Percentiles rank a stretch among this genome's conserved stretches.
Evolutionary conservation across 2,329 filamentous ascomycete species (phyloP).

Genomic region (Nigrospora oryzae): DNA sequence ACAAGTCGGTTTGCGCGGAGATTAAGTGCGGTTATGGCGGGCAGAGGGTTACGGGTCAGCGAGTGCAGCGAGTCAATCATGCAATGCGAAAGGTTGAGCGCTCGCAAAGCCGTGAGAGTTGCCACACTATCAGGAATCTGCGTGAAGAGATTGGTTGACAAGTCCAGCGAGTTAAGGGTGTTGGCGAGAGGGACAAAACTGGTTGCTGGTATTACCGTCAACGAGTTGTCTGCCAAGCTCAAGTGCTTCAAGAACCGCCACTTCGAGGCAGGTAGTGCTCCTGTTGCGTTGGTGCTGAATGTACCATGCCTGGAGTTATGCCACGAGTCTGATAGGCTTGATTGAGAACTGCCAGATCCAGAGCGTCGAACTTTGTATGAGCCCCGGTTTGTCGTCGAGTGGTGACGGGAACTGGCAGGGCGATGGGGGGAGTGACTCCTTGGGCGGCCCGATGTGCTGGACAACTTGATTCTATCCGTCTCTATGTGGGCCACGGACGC

Average conservation of each 20-base stretch:
- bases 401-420: conserved; percentile 66
- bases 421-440: conserved; percentile 77
- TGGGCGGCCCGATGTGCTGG: conserved; percentile 40
- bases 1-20: conserved; percentile 80
- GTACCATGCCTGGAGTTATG: conserved; percentile 62
- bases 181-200: conserved; percentile 78
- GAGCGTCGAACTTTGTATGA: conserved; percentile 75
- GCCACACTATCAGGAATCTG: conserved; percentile 89
- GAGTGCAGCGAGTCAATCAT: conserved; percentile 96
- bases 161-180: conserved; percentile 82
- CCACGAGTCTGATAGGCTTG: conserved; percentile 60
- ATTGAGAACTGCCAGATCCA: conserved; percentile 87
- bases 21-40: conserved; percentile 89
- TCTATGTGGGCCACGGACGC: conserved; percentile 38
- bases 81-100: conserved; percentile 89
- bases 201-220: conserved; percentile 68
- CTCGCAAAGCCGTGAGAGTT: conserved; percentile 76
- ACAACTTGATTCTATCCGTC: conserved; percentile 36
- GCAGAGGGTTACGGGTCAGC: conserved; percentile 74
- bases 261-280: conserved; percentile 72
- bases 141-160: conserved; percentile 89
- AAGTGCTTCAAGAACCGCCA: conserved; percentile 94
- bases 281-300: conserved; percentile 65
- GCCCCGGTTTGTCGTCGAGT: conserved; percentile 56
- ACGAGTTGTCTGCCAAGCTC: conserved; percentile 81